phyloP scores from a whole-genome alignment of 352 stramenopile genomes.

The Phytophthora melonis region DNA sequence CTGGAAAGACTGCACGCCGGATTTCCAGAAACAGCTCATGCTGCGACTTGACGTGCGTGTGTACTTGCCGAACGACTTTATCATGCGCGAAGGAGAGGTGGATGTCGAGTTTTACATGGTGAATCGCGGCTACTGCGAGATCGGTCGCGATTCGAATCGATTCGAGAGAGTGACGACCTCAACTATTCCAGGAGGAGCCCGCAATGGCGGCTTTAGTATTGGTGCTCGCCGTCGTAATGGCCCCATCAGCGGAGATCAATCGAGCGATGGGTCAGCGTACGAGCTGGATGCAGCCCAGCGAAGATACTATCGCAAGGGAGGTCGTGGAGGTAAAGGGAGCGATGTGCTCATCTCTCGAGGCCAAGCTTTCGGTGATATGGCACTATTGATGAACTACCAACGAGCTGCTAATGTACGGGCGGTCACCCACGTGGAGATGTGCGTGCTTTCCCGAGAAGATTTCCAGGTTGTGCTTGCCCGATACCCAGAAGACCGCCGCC shows the following conservation, averaged over 20 bases:
- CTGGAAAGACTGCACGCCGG: conserved; percentile 57
- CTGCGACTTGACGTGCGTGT: conserved; percentile 62
- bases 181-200: conserved; percentile 4
- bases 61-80: conserved; percentile 80
- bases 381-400: conserved; percentile 65
- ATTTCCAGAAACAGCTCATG: conserved; percentile 79
- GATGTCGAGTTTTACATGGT: conserved; percentile 79
- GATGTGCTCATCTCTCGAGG: conserved; percentile 32
- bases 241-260: background rate
- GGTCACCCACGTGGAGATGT: conserved; percentile 64
- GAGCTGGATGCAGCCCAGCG: conserved; percentile 34
- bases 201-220: conserved; percentile 8
- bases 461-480: conserved; percentile 52
- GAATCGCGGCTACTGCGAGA: conserved; percentile 65
- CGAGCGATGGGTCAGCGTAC: conserved; percentile 25
- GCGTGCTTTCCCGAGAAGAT: conserved; percentile 45
- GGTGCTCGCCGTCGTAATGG: conserved; percentile 12
- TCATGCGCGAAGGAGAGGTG: conserved; percentile 68
- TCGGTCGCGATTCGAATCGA: conserved; percentile 32
- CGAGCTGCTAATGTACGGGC: conserved; percentile 53
- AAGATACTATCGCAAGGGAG: conserved; percentile 23
- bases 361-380: conserved; percentile 61
- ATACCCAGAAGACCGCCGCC: conserved; percentile 43
- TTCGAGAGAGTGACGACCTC: conserved; percentile 43
- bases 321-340: conserved; percentile 6